These are phyloP conservation scores for Penicillium bovifimosum DNA, from an alignment of 495 filamentous ascomycete species.

Conservation along the genomic window DNA sequence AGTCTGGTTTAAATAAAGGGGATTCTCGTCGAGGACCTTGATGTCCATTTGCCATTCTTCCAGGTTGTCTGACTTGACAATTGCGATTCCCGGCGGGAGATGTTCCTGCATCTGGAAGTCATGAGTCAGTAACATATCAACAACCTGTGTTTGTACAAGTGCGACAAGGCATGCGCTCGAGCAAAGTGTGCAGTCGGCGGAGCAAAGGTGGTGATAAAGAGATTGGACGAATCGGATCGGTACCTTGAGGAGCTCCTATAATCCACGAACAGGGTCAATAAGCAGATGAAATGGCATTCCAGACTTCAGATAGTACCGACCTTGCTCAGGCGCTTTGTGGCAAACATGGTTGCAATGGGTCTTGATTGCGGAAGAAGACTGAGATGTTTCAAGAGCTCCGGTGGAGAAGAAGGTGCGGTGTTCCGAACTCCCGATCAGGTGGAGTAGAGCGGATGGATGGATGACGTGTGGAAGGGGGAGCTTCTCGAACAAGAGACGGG, in stretches of 20 bases:
- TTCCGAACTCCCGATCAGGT: not conserved
- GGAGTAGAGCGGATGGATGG: conserved; percentile 1
- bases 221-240: conserved; percentile 6
- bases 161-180: not conserved
- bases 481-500: not conserved
- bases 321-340: conserved; percentile 45
- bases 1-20: conserved; percentile 73
- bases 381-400: not conserved
- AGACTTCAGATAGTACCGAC: conserved; percentile 16
- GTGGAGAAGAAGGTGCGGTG: conserved; percentile 7
- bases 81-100: conserved; percentile 62
- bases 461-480: not conserved
- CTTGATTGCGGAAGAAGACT: not conserved
- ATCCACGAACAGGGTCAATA: conserved; percentile 5
- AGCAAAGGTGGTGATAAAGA: not conserved
- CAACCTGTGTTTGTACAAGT: not conserved
- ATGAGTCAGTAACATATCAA: not conserved
- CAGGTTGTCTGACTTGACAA: conserved; percentile 75
- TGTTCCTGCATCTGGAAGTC: conserved; percentile 42
- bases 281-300: not conserved
- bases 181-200: not conserved
- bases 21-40: conserved; percentile 82
- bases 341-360: conserved; percentile 33
- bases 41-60: conserved; percentile 95
- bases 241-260: conserved; percentile 43